Evolutionary conservation across 495 filamentous ascomycete species (phyloP).

Genomic region (Oleoguttula mirabilis): DNA sequence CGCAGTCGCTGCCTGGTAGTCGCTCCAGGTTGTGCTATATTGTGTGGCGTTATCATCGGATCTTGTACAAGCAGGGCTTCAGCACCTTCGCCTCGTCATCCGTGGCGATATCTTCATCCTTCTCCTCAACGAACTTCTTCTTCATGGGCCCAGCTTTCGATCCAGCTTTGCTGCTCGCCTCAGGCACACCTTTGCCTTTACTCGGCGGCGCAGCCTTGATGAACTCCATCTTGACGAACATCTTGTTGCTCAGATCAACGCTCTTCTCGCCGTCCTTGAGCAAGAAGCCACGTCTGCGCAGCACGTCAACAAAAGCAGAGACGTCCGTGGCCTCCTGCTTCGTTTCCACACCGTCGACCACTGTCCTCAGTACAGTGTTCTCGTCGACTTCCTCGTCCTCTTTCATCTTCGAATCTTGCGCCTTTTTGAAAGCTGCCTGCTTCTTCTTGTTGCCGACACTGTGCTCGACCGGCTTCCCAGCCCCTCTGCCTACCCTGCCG

Average conservation of each 20-base stretch:
- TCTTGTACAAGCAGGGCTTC: slow-evolving; percentile 96
- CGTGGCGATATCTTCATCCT: slow-evolving; percentile 41
- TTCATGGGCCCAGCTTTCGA: slow-evolving; percentile 31
- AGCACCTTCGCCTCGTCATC: slow-evolving; percentile 55
- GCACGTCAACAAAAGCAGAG: slow-evolving; percentile 73
- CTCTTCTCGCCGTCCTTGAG: slow-evolving; percentile 48
- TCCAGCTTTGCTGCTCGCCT: slow-evolving; percentile 43
- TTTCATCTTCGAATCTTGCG: slow-evolving; percentile 38
- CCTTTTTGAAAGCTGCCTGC: slow-evolving; percentile 36
- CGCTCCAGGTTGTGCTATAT: no score
- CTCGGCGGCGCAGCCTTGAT: slow-evolving; percentile 59
- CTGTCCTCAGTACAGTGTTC: slow-evolving; percentile 33
- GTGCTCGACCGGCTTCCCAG: slow-evolving; percentile 47
- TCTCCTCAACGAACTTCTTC: slow-evolving; percentile 32
- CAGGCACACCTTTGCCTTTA: slow-evolving; percentile 53
- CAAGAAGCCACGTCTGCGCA: slow-evolving; percentile 64
- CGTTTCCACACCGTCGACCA: slow-evolving; percentile 34
- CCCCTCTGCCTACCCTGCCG: slow-evolving; percentile 46
- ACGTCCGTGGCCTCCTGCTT: slow-evolving; percentile 63
- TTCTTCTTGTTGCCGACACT: slow-evolving; percentile 47
- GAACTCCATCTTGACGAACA: slow-evolving; percentile 97
- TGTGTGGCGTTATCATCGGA: no score
- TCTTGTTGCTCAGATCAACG: slow-evolving; percentile 79
- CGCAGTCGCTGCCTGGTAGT: no score
- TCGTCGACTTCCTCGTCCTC: slow-evolving; percentile 33